Evolutionary conservation across 2,329 filamentous ascomycete genomes (phyloP).

Genomic region (Fusarium nygamai): DNA sequence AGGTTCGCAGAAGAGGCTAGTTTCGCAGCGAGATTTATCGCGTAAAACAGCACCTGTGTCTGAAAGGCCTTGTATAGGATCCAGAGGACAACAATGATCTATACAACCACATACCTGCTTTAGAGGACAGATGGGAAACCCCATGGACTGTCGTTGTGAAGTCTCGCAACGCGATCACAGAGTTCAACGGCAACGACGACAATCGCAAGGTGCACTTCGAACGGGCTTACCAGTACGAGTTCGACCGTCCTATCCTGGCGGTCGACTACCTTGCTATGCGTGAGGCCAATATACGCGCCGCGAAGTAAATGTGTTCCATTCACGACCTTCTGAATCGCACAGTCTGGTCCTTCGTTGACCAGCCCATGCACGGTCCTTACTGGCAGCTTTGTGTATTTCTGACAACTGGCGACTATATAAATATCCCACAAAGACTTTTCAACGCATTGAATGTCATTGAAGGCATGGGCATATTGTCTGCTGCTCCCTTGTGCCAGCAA

Average conservation of each 20-base stretch:
- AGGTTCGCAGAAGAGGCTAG: too few relatives aligned
- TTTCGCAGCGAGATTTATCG: neutral
- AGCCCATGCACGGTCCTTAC: rapidly evolving
- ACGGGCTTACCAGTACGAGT: neutral
- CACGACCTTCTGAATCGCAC: neutral
- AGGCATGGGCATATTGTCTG: neutral
- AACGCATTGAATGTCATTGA: neutral
- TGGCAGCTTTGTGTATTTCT: neutral
- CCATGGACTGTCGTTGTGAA: neutral
- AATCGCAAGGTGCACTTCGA: neutral
- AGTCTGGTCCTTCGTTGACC: neutral
- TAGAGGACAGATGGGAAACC: too few relatives aligned
- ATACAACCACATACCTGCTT: rapidly evolving
- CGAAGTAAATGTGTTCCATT: neutral
- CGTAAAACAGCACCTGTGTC: too few relatives aligned
- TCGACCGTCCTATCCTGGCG: too few relatives aligned
- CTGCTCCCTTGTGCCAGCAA: neutral
- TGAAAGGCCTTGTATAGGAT: neutral
- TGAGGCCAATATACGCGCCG: too few relatives aligned
- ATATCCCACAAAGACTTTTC: neutral
- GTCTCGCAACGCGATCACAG: neutral
- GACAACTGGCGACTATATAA: neutral
- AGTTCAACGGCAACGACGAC: neutral
- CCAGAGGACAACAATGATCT: neutral
- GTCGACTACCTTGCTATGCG: too few relatives aligned